Conservation (phyloP, 163 green algal species). For the Scenedesmus sp. region DNA sequence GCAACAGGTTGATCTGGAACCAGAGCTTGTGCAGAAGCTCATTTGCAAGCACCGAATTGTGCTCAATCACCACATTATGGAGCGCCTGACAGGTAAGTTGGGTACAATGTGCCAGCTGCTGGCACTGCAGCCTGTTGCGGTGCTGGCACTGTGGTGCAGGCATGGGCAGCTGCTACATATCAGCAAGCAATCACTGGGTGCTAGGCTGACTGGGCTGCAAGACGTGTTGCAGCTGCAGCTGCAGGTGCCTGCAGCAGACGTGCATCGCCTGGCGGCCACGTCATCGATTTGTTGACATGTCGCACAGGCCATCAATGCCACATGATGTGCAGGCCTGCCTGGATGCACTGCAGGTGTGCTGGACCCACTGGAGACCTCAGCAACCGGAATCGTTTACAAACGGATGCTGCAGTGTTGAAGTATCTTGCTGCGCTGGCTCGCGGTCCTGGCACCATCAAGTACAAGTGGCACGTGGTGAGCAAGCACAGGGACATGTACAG, state of each 20-base stretch:
- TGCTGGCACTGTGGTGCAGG: not conserved
- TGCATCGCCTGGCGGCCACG: not conserved
- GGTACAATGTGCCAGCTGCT: not conserved
- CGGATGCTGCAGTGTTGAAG: not conserved
- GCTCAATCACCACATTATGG: not conserved
- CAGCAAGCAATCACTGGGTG: not conserved
- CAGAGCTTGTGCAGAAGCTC: not conserved
- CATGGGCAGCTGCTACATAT: not conserved
- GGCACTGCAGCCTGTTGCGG: not conserved
- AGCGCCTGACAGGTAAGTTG: not conserved
- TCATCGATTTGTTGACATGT: too few species aligned
- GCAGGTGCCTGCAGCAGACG: not conserved
- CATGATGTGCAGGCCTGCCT: not conserved
- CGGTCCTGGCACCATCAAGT: slow-evolving; percentile 4
- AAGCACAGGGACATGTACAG: not conserved
- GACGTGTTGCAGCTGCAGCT: not conserved
- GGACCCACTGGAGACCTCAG: not conserved
- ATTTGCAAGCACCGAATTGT: slow-evolving; percentile 15
- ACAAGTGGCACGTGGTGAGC: not conserved
- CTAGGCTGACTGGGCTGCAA: not conserved
- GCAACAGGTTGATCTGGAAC: not conserved
- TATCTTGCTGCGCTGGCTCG: not conserved
- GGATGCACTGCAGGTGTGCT: not conserved
- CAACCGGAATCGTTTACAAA: too few species aligned
- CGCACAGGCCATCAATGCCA: too few species aligned